Evolutionary conservation across 1,139 yeast genomes (phyloP).

Genomic region (Keqinozyma sinolaborantium): DNA sequence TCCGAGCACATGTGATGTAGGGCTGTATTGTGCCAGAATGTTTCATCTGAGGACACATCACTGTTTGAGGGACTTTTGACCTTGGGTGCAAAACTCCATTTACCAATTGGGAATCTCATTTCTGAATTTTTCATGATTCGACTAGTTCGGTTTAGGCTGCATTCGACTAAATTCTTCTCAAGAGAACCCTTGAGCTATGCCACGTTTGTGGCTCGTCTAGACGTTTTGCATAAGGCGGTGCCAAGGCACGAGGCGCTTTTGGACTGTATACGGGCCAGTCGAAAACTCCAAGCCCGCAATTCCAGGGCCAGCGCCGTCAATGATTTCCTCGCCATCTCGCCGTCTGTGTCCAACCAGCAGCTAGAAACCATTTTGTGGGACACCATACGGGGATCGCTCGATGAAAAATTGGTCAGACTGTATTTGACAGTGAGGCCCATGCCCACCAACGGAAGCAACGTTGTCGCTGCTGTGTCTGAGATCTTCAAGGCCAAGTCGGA

Average conservation of each 20-base stretch:
- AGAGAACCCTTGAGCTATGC: slow-evolving; percentile 25
- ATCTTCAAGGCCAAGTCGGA: slow-evolving; percentile 9
- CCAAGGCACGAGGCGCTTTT: slow-evolving; percentile 9
- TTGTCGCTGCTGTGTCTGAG: slow-evolving; percentile 12
- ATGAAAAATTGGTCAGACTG: background rate
- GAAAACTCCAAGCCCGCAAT: slow-evolving; percentile 15
- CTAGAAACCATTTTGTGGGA: slow-evolving; percentile 13
- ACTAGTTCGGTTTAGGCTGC: too few relatives aligned
- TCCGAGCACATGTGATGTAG: too few relatives aligned
- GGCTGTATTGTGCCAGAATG: too few relatives aligned
- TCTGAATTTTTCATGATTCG: too few relatives aligned
- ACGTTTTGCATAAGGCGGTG: slow-evolving; percentile 4
- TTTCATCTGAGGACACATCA: too few relatives aligned
- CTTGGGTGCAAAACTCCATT: too few relatives aligned
- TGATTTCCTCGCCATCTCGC: slow-evolving; percentile 11
- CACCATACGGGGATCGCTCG: background rate
- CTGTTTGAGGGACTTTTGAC: too few relatives aligned
- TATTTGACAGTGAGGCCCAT: slow-evolving; percentile 21
- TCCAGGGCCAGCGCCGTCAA: slow-evolving; percentile 1
- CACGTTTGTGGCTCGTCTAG: slow-evolving; percentile 18
- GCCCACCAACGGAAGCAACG: slow-evolving; percentile 16
- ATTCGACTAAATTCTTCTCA: slow-evolving; percentile 11
- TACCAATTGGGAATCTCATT: too few relatives aligned
- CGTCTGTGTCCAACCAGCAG: slow-evolving; percentile 9
- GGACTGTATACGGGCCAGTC: slow-evolving; percentile 23